Base-by-base conservation (phyloP, 306 rosid species). In the Dryas alaskensis region DNA sequence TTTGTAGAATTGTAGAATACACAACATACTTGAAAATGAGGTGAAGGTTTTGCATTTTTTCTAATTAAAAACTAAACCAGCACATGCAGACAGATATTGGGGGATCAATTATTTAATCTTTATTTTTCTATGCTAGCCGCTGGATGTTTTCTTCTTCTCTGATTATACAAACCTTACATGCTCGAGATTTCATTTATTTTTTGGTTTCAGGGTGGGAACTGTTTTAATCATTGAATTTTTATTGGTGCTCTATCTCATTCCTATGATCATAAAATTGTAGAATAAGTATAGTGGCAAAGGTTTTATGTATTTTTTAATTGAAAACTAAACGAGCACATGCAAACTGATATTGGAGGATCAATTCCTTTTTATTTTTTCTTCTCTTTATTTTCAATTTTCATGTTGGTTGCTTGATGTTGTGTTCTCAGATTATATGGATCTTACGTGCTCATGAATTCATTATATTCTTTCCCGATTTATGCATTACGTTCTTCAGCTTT, bases 401-500 rank as follows among this genome's bases (percentile, higher is more conserved):
- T 69, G 49, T 53, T 22, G 9, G 40, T 6, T 39, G 49, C 40
- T 53, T 11, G 63, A 10, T n/a, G 45, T 42, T 17, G 46, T 40
- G 8, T 57, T n/a, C 44, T 69, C 44, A 8, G 40, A 45, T 22
- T 48, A 10, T 44, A 46, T 46, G 39, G 62, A n/a, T 10, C 60
- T 43, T 42, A 7, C 4, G 22, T 5, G 13, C 51, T 12, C 1
- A 43, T n/a, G 16, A 50, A 50, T 51, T 27, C 10, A 39, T 46
- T 19, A 16, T 70, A 14, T 62, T 9, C 47, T 66, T 74, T 62
- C 50, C 19, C 47, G 60, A 17, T 72, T 17, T 73, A 72, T 43
- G 9, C 42, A 65, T 22, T 40, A 52, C 17, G 39, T 37, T 76
- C 7, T 47, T 76, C 72, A 48, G 70, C 22, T 63, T 67, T 76